Evolutionary conservation across 768 basidiomycete genomes (phyloP), one percentile per base, ranked within the genome.

Genomic region (Clitopilus passeckerianus): DNA sequence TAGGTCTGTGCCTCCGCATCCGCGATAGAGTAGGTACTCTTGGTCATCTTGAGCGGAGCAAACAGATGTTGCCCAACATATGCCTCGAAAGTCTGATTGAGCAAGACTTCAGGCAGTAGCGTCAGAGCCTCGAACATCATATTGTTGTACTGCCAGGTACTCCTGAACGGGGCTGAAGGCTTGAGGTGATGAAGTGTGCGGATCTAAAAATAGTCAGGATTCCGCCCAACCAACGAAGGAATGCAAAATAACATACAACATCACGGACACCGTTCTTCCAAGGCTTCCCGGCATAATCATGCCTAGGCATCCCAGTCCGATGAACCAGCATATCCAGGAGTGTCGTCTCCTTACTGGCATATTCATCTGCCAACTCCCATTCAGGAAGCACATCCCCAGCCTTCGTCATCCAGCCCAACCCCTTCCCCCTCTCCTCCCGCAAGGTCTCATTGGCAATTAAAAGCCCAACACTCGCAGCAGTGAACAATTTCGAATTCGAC

Each of bases 91-190:
- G 74, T 65, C 53, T 76, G 72, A 50, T 77, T 75, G 57, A 78
- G 69, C 20, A 80, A 68, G 0, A 74, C 62, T 14, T 65, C 62
- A 0, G 75, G 73, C 8, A 81, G 74, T 59, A 75, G 71, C 4
- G 77, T 77, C 0, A 79, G 64, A 1, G 74, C 70, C 58, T 74
- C 73, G 58, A 75, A 80, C 77, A 78, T 78, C 57, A 79, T 66
- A 60, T 80, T 78, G 66, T 77, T 79, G 63, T 79, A 80, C 57
- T 78, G 77, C 58, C 76, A 78, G 8, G 73, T 75, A 57, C 76
- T 71, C 5, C 79, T 66, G 56, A 75, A 70, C 30, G 70, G 70
- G 1, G 79, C 74, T 16, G 78, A 78, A 0, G 76, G 74, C 9
- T 73, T 69, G 12, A 79, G 69, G 62, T 75, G 66, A 7, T 71